These are phyloP conservation scores for Dothideomycetidae sp. DNA, from an alignment of 2,329 filamentous ascomycete genomes.

Conservation along the genomic window DNA sequence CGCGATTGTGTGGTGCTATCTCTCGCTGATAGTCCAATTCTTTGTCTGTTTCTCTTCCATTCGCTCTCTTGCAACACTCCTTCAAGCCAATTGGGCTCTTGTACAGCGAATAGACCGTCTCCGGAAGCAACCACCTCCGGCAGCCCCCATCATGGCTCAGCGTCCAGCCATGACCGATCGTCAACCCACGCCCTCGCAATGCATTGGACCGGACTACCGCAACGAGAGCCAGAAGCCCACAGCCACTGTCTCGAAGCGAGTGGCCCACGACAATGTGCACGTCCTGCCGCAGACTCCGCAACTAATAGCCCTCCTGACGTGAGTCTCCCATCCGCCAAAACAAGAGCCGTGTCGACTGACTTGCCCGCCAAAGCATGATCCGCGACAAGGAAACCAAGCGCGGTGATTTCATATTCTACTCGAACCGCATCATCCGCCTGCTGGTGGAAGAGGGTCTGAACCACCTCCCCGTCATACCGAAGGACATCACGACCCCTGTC, in stretches of 20 bases:
- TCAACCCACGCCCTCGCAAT: constrained; percentile 33
- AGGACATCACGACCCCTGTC: constrained; percentile 80
- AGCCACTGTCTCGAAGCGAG: constrained; percentile 74
- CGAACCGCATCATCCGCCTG: constrained; percentile 91
- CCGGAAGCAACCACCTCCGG: too few species aligned
- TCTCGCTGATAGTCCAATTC: too few species aligned
- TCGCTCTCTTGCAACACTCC: too few species aligned
- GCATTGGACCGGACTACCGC: constrained; percentile 68
- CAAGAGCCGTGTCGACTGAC: constrained; percentile 6
- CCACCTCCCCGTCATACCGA: constrained; percentile 81
- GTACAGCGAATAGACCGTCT: too few species aligned
- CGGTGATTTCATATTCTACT: constrained; percentile 98
- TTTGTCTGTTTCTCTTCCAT: too few species aligned
- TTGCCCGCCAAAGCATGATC: constrained; percentile 63
- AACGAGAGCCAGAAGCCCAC: constrained; percentile 60
- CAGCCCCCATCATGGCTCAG: neutral
- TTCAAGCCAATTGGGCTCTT: too few species aligned
- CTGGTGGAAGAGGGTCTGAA: constrained; percentile 95
- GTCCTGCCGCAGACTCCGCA: constrained; percentile 87
- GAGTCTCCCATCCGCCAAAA: constrained; percentile 32
- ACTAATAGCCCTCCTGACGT: constrained; percentile 94
- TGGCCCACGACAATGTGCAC: constrained; percentile 75
- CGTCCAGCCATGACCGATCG: neutral
- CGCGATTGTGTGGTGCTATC: too few species aligned
- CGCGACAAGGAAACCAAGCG: constrained; percentile 78